Base-by-base conservation (phyloP, 23 red algal genomes). In the Agarophyton chilense region DNA sequence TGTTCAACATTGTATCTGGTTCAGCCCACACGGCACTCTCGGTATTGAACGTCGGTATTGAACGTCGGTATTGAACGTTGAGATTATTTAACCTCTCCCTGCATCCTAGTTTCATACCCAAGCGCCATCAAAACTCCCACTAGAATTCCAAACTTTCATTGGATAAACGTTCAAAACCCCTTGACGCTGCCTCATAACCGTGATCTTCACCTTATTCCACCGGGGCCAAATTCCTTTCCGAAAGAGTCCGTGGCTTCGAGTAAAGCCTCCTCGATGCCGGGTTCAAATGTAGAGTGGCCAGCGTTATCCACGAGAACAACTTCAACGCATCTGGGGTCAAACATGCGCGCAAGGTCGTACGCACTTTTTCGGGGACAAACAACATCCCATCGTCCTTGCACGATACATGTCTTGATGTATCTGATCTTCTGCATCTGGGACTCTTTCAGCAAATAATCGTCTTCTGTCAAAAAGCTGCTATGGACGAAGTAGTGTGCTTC, bases 401-500 rank as follows among this genome's bases (percentile, higher is more conserved):
- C 65, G 42, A 95, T 88, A 14, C 32, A 41, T 32, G 78, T 83
- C 25, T 80, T 78, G 44, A 95, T 86, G 67, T 90, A 66, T 17
- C 65, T 70, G 44, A 95, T 88, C 38, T 89, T 88, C 56, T 72
- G 49, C 65, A 88, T 90, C 77, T 90, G 82, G 11, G 34, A 50
- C 66, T 88, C 74, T 43, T 78, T 77, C 26, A 95, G 26, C 18
- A 95, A 77, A 63, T 72, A 90, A 41, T 74, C 93, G 49, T 95
- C 93, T 22, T 88, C 67, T 39, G 65, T 43, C 21, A 95, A 56
- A 84, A 95, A 95, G 28, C 84, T 74, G 13, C 74, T 76, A 54
- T 95, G 72, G 41, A 89, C 46, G 84, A 95, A 95, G 68, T 95
- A 95, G 41, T 95, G 93, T 28, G 81, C 62, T 72, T 95, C 93